Evolutionary conservation across 2,329 filamentous ascomycete species (phyloP).

Genomic region (Trichoderma koningiopsis): DNA sequence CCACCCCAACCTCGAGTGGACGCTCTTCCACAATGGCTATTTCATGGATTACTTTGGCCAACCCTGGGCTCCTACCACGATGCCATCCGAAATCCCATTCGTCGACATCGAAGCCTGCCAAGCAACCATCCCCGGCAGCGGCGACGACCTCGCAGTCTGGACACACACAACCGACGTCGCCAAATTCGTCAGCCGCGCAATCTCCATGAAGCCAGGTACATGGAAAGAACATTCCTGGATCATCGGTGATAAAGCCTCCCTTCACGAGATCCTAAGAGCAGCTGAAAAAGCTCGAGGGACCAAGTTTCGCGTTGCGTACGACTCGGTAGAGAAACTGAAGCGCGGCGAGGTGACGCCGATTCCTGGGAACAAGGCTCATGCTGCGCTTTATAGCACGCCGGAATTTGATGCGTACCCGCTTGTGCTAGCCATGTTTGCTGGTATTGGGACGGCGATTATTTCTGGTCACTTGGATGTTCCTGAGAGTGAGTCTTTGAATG

Average conservation of each 20-base stretch:
- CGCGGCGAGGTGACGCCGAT: not conserved
- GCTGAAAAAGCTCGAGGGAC: not conserved
- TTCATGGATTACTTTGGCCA: constrained; percentile 1
- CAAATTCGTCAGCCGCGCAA: not conserved
- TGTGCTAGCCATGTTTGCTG: not conserved
- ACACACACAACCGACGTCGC: not conserved
- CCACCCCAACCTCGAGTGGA: not conserved
- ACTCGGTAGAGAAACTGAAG: not conserved
- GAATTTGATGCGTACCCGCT: not conserved
- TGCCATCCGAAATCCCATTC: not conserved
- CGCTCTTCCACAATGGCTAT: not conserved
- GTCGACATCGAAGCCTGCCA: not conserved
- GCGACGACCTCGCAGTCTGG: not conserved
- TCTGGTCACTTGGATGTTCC: not conserved
- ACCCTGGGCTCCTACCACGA: not conserved
- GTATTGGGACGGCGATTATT: not conserved
- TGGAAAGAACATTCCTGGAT: not conserved
- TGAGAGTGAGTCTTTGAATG: not conserved
- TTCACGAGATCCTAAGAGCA: not conserved
- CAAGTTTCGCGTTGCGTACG: not conserved
- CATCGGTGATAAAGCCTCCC: not conserved
- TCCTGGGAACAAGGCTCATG: not conserved
- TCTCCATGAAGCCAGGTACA: not conserved
- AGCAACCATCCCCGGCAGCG: not conserved
- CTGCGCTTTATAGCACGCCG: not conserved